Evolutionary conservation across 371 early-diverging fungal species (phyloP), one percentile per base, ranked within the genome.

Genomic region (Apophysomyces trapeziformis): DNA sequence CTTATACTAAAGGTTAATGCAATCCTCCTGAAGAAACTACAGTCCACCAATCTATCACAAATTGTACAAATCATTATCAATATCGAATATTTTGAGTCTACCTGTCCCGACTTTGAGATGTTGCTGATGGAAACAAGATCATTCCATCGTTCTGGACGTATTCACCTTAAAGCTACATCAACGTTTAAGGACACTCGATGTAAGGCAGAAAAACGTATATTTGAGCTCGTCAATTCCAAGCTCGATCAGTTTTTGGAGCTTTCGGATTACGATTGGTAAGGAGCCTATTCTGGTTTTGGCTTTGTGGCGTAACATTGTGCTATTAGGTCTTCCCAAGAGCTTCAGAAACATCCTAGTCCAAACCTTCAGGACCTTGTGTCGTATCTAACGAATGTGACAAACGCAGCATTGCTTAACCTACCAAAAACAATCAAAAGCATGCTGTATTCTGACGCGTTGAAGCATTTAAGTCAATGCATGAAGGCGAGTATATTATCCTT

Each of bases 51-150:
- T 54, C 71, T 95, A 18, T 87, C 91, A 0, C 89, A 90, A 66
- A 92, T 91, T 54, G 87, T 92, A 8, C 96, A 96, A 69, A 91
- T 94, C 38, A 87, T 92, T 44, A 85, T 91, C 73, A 93, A 96
- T 68, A 77, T 92, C 18, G 94, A 93, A 61, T 92, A 86, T 61
- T 90, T 93, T 69, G 89, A 89, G 65, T 74, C 84, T n/a, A 90
- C 90, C 0, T 92, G 92, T 57, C 80, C 76, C 0, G 92, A 94
- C 66, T 91, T 95, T 75, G 95, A 95, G 76, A 82, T 86, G 68
- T 63, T 92, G 9, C 65, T 96, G 44, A 85, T 86, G 74, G 90
- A 93, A 60, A 83, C 85, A 35, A 80, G 88, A 39, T 87, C 87
- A 0, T 84, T 84, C 57, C 85, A 85, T 46, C 78, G 87, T 11